A percentile compares a stretch with the other conserved stretches of the same genome.
These are phyloP conservation scores for Clonostachys byssicola DNA, from an alignment of 2,329 filamentous ascomycete species.

Conservation along the genomic window DNA sequence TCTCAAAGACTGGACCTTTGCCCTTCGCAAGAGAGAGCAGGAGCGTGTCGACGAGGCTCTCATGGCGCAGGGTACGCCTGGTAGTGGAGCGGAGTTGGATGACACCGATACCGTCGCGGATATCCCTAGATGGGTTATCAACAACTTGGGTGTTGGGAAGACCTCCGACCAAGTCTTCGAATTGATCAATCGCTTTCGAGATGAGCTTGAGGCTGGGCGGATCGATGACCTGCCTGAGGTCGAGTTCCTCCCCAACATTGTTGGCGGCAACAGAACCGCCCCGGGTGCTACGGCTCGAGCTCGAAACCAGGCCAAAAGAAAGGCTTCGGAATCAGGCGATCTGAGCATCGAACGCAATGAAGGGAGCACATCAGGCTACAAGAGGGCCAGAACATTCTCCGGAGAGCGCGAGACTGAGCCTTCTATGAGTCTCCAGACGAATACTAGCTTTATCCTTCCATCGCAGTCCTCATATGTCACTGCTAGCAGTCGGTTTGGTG, in stretches of 20 bases:
- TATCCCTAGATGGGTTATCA: constrained; percentile 44
- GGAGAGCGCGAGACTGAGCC: too few relatives aligned
- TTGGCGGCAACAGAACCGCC: constrained; percentile 20
- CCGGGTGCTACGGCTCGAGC: too few relatives aligned
- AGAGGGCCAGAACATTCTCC: too few relatives aligned
- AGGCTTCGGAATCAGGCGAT: too few relatives aligned
- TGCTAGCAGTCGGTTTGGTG: too few relatives aligned
- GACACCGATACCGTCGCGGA: constrained; percentile 26
- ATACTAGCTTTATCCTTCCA: too few relatives aligned
- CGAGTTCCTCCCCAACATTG: constrained; percentile 53
- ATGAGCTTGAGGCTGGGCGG: constrained; percentile 34
- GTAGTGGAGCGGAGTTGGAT: neutral
- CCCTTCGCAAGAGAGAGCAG: constrained; percentile 61
- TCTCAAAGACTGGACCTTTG: constrained; percentile 51
- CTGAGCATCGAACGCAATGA: neutral
- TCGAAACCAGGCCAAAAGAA: too few relatives aligned
- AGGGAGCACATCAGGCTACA: neutral
- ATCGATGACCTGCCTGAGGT: constrained; percentile 50
- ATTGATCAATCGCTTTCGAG: constrained; percentile 39
- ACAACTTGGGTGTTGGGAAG: constrained; percentile 40
- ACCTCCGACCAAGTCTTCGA: constrained; percentile 39
- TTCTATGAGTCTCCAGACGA: too few relatives aligned
- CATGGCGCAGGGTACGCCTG: constrained; percentile 22
- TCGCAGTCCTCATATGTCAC: too few relatives aligned
- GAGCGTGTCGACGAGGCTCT: constrained; percentile 39